Percentiles rank a stretch among this genome's conserved stretches.
phyloP scores from a whole-genome alignment of 495 filamentous ascomycete species.

The Podospora tetraspora region DNA sequence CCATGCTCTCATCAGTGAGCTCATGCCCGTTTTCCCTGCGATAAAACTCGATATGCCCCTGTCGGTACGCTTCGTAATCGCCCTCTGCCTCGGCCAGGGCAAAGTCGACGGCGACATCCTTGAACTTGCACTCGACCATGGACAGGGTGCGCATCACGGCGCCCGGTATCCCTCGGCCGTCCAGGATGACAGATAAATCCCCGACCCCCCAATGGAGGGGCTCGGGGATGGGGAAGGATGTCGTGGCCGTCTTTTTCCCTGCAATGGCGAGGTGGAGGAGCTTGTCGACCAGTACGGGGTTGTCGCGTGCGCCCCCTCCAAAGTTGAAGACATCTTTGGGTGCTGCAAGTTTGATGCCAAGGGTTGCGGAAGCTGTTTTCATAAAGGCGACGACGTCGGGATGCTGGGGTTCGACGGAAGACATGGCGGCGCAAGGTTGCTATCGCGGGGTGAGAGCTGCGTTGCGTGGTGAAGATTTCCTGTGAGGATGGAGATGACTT shows the following conservation, averaged over 20 bases:
- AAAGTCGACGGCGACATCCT: slow-evolving; percentile 31
- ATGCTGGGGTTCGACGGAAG: slow-evolving; percentile 40
- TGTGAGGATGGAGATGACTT: background rate
- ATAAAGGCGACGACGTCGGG: slow-evolving; percentile 30
- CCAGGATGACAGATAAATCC: slow-evolving; percentile 31
- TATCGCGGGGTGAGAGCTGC: background rate
- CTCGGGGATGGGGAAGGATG: slow-evolving; percentile 30
- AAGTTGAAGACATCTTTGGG: slow-evolving; percentile 35
- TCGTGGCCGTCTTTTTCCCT: slow-evolving; percentile 31
- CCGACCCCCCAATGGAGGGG: slow-evolving; percentile 30
- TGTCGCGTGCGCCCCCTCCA: slow-evolving; percentile 9
- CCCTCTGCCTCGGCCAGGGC: slow-evolving; percentile 33
- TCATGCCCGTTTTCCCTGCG: slow-evolving; percentile 13
- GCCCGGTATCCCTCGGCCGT: slow-evolving; percentile 23
- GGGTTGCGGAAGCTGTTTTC: slow-evolving; percentile 19
- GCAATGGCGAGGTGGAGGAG: slow-evolving; percentile 22
- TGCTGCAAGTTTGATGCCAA: slow-evolving; percentile 17
- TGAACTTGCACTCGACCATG: slow-evolving; percentile 26
- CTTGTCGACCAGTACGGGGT: slow-evolving; percentile 12
- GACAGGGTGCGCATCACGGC: slow-evolving; percentile 29
- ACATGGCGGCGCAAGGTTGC: slow-evolving; percentile 36
- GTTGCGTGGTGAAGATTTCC: too few species aligned
- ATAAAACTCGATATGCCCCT: slow-evolving; percentile 28
- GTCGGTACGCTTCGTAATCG: slow-evolving; percentile 24
- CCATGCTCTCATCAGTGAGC: slow-evolving; percentile 30